phyloP scores from a whole-genome alignment of 495 filamentous ascomycete species.

The Parachaetomium inaequale region DNA sequence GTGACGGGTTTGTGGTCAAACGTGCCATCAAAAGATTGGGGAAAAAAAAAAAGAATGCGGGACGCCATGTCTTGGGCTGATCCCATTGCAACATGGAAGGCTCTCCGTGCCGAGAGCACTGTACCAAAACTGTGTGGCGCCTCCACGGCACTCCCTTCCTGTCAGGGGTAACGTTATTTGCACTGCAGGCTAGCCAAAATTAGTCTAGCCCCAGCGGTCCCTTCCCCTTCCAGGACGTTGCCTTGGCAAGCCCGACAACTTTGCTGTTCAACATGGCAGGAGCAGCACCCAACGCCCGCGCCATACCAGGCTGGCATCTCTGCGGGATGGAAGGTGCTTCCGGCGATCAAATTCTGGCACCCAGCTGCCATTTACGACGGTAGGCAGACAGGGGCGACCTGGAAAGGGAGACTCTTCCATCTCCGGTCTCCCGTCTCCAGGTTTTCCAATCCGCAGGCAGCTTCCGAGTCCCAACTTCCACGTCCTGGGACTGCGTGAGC shows the following conservation, averaged over 20 bases:
- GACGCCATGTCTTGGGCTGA: background rate
- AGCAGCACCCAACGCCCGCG: background rate
- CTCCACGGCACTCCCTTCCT: slow-evolving; percentile 2
- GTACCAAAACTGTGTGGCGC: background rate
- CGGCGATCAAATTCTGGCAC: background rate
- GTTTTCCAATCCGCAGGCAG: too few species aligned
- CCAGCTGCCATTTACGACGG: background rate
- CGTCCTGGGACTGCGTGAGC: too few species aligned
- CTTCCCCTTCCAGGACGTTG: background rate
- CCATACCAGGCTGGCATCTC: background rate
- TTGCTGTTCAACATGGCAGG: background rate
- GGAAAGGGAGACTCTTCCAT: background rate
- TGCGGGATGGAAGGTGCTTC: background rate
- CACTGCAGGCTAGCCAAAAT: background rate
- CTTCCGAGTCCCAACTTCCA: too few species aligned
- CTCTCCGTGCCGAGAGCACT: background rate
- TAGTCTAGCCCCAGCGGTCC: background rate
- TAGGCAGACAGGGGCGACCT: background rate
- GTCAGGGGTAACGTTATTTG: background rate
- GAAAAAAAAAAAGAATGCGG: too few species aligned
- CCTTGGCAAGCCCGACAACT: background rate
- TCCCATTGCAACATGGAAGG: background rate
- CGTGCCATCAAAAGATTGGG: background rate
- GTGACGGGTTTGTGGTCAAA: background rate
- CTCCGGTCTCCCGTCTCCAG: too few species aligned